phyloP scores from a whole-genome alignment of 2,329 filamentous ascomycete genomes.

The Sarocladiaceae sp. region DNA sequence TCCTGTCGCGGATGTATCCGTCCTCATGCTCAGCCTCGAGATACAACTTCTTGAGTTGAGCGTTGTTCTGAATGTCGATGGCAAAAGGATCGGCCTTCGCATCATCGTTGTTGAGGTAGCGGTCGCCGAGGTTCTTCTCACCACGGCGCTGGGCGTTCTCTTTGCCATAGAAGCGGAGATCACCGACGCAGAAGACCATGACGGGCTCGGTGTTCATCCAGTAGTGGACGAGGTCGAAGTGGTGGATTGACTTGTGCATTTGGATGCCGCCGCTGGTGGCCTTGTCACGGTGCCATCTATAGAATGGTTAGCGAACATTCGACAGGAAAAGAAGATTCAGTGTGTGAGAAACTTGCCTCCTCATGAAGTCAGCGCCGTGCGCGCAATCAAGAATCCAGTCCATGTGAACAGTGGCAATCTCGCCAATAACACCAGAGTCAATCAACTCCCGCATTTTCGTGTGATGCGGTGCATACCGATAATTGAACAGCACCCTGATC shows the following conservation, averaged over 20 bases:
- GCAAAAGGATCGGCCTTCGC: constrained; percentile 39
- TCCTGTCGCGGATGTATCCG: constrained; percentile 43
- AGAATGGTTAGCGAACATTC: background rate
- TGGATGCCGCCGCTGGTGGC: constrained; percentile 42
- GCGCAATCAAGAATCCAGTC: constrained; percentile 47
- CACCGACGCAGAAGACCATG: constrained; percentile 41
- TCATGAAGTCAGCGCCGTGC: constrained; percentile 46
- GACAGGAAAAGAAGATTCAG: background rate
- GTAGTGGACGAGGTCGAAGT: constrained; percentile 49
- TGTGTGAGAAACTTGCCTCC: constrained; percentile 22
- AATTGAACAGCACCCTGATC: constrained; percentile 46
- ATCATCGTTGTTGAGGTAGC: constrained; percentile 36
- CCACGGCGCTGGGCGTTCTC: constrained; percentile 44
- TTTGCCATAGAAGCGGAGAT: constrained; percentile 43
- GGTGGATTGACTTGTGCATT: constrained; percentile 47
- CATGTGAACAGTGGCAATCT: constrained; percentile 41
- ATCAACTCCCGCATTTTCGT: constrained; percentile 43
- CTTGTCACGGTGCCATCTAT: constrained; percentile 42
- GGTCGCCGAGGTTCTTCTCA: constrained; percentile 32
- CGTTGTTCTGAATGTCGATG: constrained; percentile 35
- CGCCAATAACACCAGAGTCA: constrained; percentile 38
- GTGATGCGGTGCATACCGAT: constrained; percentile 47
- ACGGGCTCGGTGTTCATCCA: constrained; percentile 40
- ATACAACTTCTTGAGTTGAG: constrained; percentile 38
- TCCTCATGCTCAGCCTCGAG: constrained; percentile 45